A percentile compares a stretch with the other conserved stretches of the same genome.
Evolutionary conservation across 257 asterid genomes (phyloP).

Genomic region (Nicotiana knightiana): DNA sequence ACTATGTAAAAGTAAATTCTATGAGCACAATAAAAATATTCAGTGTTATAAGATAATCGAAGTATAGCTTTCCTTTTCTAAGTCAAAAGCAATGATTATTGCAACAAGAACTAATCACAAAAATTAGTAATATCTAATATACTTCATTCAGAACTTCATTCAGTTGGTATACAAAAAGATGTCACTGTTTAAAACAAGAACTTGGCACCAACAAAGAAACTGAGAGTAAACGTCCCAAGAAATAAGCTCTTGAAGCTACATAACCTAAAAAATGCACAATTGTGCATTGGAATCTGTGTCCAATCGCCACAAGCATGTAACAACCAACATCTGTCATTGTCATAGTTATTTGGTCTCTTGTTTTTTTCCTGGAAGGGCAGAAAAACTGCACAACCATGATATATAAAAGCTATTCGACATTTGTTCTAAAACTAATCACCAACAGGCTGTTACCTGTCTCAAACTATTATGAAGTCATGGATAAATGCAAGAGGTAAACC

Average conservation of each 20-base stretch:
- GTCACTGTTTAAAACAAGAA: neutral
- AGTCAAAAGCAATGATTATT: neutral
- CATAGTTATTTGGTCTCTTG: neutral
- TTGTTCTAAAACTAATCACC: neutral
- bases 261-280: neutral
- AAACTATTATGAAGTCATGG: neutral
- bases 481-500: constrained; percentile 29
- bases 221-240: neutral
- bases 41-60: neutral
- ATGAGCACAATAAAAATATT: neutral
- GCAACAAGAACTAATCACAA: neutral
- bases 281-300: neutral
- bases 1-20: neutral
- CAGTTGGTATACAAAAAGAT: neutral
- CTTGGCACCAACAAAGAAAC: neutral
- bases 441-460: neutral
- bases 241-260: neutral
- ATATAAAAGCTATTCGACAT: neutral
- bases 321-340: neutral
- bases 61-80: neutral
- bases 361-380: neutral
- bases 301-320: neutral
- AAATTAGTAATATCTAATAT: neutral
- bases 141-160: neutral
- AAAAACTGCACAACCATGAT: neutral